Base-by-base conservation (phyloP, 1,139 yeast genomes). In the Saccharomycopsis crataegensis region DNA sequence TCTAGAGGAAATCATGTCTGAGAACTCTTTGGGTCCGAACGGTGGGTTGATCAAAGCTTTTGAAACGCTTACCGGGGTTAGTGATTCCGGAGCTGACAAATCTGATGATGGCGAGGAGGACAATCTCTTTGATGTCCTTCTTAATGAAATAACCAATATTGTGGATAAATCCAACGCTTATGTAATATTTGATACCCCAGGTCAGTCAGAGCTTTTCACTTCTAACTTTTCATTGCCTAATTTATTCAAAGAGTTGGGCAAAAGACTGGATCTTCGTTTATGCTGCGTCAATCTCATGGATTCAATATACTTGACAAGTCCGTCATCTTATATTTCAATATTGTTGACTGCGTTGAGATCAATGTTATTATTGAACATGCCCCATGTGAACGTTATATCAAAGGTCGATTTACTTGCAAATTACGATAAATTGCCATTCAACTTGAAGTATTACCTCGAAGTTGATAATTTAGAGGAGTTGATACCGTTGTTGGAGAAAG, bases 131-230 rank as follows among this genome's bases (percentile, higher is more conserved):
- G 90, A 86, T 42, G 74, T 75, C 52, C 82, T 93, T 62, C 69
- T 87, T 6, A 71, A 71, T 6, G 80, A 79, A 65, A 72, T 90
- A 16, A 76, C 77, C 52, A 71, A 75, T 47, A 70, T 91, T 17
- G 79, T 85, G 6, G 71, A 77, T 33, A 75, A 79, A 14, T 85
- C 84, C 38, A 74, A 76, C 16, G 51, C 48, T 8, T 94, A 93
- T 64, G 68, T 93, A 37, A 74, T 94, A 6, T 90, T 94, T 69
- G 99, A 94, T 67, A 93, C 98, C 68, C 99, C 99, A 1, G 99
- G 98, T 0, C 99, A 94, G 67, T 93, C 91, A 40, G 99, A 94
- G 67, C 76, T 94, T 34, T 94, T 89, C 68, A 94, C 99, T 1
- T 96, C 88, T 64, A 89, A 89, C 58, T 83, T 91, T 0, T 86